A percentile compares a stretch with the other conserved stretches of the same genome.
Conservation (phyloP, 768 basidiomycete species). For the Pisolithus microcarpus region DNA sequence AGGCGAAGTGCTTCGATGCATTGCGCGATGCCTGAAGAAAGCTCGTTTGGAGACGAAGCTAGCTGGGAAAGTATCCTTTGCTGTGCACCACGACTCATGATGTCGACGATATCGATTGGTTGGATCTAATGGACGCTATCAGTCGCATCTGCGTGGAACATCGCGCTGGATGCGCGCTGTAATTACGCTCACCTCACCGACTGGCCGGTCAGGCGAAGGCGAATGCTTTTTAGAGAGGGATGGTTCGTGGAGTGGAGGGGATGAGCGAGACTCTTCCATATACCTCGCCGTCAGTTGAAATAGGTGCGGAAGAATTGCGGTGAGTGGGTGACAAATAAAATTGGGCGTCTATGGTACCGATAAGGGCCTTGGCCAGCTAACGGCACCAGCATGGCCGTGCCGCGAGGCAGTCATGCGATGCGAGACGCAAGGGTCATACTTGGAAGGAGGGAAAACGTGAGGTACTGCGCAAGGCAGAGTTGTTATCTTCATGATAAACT, state of each 20-base stretch:
- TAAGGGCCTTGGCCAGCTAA: neutral
- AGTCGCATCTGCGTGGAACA: neutral
- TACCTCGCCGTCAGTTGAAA: neutral
- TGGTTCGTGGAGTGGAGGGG: neutral
- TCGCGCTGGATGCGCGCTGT: too few relatives aligned
- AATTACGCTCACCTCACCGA: neutral
- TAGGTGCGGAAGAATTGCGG: constrained; percentile 3
- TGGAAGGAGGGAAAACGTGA: too few relatives aligned
- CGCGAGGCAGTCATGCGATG: constrained; percentile 1
- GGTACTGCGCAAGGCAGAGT: too few relatives aligned
- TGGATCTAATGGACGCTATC: neutral
- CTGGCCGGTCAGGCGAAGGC: neutral
- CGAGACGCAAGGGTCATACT: neutral
- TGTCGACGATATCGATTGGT: constrained; percentile 18
- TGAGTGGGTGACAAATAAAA: neutral
- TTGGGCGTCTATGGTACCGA: constrained; percentile 3
- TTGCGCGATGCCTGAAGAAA: constrained; percentile 26
- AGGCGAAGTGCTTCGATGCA: constrained; percentile 29
- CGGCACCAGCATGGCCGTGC: neutral
- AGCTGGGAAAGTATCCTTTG: constrained; percentile 25
- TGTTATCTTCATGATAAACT: too few relatives aligned
- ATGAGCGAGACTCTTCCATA: neutral
- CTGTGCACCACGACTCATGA: constrained; percentile 2
- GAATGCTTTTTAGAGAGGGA: neutral
- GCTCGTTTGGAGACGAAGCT: constrained; percentile 26